These are phyloP conservation scores for Taphrina wiesneri DNA, from an alignment of 1,139 yeast genomes.

Conservation along the genomic window DNA sequence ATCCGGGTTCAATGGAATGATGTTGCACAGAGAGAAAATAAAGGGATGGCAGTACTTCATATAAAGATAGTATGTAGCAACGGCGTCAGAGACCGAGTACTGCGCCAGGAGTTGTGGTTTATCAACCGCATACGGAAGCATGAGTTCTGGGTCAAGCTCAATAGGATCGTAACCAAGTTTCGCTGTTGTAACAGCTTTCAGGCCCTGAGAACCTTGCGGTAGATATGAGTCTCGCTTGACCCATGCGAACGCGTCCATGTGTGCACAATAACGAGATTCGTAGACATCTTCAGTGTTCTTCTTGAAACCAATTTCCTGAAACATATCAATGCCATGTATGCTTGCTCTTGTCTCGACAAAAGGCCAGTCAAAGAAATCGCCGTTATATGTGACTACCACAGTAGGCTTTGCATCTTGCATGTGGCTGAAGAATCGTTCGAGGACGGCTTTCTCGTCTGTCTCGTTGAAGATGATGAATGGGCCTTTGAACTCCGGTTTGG, in stretches of 20 bases:
- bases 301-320: constrained; percentile 90
- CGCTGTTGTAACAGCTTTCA: constrained; percentile 95
- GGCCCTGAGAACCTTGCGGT: constrained; percentile 98
- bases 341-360: constrained; percentile 87
- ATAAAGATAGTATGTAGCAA: constrained; percentile 93
- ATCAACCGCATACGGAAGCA: constrained; percentile 94
- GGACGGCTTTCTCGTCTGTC: constrained; percentile 71
- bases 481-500: constrained; percentile 95
- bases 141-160: constrained; percentile 93
- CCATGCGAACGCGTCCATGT: constrained; percentile 98
- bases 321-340: constrained; percentile 83
- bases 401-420: constrained; percentile 86
- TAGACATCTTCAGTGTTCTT: constrained; percentile 89
- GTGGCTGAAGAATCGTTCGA: constrained; percentile 83
- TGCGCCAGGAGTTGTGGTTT: constrained; percentile 91
- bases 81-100: constrained; percentile 98
- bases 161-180: constrained; percentile 95
- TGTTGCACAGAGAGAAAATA: constrained; percentile 90
- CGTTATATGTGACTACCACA: constrained; percentile 94
- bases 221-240: constrained; percentile 97
- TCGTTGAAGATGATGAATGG: constrained; percentile 87
- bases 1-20: constrained; percentile 94
- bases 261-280: constrained; percentile 87
- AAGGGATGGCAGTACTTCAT: constrained; percentile 98
- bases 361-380: constrained; percentile 99